Evolutionary conservation across 192 early-diverging fungal species (phyloP), one percentile per base, ranked within the genome.

Genomic region (Spizellomyces sp.): DNA sequence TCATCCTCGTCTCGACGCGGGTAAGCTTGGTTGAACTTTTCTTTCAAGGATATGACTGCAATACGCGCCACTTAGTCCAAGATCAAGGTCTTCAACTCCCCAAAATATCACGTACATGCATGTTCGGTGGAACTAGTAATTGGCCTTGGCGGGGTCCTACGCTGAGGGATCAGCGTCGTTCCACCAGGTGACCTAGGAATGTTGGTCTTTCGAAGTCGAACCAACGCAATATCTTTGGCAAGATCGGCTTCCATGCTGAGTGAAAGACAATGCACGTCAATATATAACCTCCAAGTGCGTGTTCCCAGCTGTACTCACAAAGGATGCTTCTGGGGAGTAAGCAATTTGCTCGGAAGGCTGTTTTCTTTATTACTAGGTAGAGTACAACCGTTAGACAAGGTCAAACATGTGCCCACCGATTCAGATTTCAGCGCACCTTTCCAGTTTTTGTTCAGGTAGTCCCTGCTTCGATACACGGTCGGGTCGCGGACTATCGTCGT

Each of bases 131-230:
- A 42, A 19, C 21, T 48, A 17, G 50, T 19, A 48, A 42, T 58
- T 56, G 21, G 65, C 17, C 64, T 41, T 10, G 71, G 14, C 3
- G 27, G 27, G 48, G 50, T 21, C 60, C 48, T 15, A 7, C 71
- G 71, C 48, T 57, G 71, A 47, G 64, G 71, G 36, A 73, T 73
- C 42, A 73, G 56, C 8, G 71, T 73, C 5, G 71, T 73, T 12
- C 71, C 71, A 22, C 71, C 71, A 9, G 71, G 71, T 17, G 71
- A 73, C 17, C 71, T 52, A 41, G 71, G 71, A 17, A 73, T 73
- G 55, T 60, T 46, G 9, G 71, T 73, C n/a, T 54, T 54, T 6
- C 58, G 52, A n/a, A 73, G 41, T n/a, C 64, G 62, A 6, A 41
- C 14, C 50, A 58, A 48, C 22, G 44, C 48, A 10, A 71, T 12